Conservation (phyloP, 2,329 filamentous ascomycete species). For the Trichoderma cornu-damae region DNA sequence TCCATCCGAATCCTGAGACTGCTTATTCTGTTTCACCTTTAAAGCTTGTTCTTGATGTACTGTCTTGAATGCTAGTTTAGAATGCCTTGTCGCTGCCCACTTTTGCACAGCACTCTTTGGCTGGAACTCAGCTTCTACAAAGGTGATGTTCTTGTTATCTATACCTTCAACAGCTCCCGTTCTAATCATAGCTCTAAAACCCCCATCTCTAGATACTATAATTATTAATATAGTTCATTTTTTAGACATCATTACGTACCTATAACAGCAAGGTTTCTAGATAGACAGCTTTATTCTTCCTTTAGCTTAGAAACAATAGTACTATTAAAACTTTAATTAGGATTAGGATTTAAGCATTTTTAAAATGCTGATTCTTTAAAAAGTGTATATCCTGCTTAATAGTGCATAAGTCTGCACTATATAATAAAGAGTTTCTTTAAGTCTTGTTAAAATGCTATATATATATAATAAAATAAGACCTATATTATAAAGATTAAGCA, state of each 20-base stretch:
- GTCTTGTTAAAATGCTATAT: not conserved
- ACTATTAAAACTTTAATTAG: not conserved
- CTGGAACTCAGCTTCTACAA: slow-evolving; percentile 6
- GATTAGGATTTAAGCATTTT: not conserved
- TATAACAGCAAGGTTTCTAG: slow-evolving; percentile 9
- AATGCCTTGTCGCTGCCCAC: too few relatives aligned
- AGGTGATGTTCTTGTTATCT: not conserved
- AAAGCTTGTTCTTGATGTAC: not conserved
- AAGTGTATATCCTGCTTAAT: not conserved
- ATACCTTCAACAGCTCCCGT: not conserved
- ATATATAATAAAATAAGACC: not conserved
- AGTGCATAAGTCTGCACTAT: slow-evolving; percentile 5
- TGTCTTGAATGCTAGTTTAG: too few relatives aligned
- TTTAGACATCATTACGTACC: not conserved
- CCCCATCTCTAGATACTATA: not conserved
- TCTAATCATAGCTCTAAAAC: not conserved
- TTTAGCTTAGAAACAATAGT: slow-evolving; percentile 5
- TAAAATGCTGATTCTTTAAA: slow-evolving; percentile 9
- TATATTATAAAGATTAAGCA: slow-evolving; percentile 6
- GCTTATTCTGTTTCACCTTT: not conserved
- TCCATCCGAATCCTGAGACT: not conserved
- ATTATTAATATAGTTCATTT: not conserved
- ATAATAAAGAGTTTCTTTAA: slow-evolving; percentile 13
- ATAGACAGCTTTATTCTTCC: not conserved
- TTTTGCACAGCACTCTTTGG: not conserved